Evolutionary conservation across 2,329 filamentous ascomycete genomes (phyloP), one percentile per base, ranked within the genome.

Genomic region (Sporothrix sp.): DNA sequence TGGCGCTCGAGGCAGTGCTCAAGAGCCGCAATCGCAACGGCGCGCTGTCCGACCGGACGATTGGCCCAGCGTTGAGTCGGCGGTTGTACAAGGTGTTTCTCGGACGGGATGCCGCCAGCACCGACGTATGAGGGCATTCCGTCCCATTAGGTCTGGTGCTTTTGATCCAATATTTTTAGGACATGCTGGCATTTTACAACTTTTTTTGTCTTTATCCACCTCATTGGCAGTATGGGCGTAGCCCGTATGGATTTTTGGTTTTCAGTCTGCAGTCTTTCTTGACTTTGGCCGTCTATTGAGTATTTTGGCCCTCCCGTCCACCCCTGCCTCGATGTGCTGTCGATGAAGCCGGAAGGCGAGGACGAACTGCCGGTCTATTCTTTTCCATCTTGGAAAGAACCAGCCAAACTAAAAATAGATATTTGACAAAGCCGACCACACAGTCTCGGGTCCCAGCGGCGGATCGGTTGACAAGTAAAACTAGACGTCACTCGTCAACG

Each of bases 11-110:
- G 59, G 71, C 76, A 48, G 75, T 86, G 25, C 68, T 67, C 28
- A 81, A 76, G 65, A 70, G 70, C 46, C 71, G 74, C 0, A 82
- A 80, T 58, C 73, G 68, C 54, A 73, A 82, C 44, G 81, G 81
- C 0, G 72, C 71, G 3, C 63, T 72, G 23, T 75, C 74, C 0
- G 79, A 81, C 53, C 65, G 73, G 23, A 68, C 66, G 1, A 63
- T 85, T 9, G 81, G 81, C 1, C 73, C 68, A 55, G 74, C 78
- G 0, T 68, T 82, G 9, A 84, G 80, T 55, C 71, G 68, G 61
- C 71, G 81, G 54, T 61, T 85, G 9, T 68, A 75, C 57, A 81
- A 75, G 58, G 72, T 84, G 2, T 83, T 84, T 59, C 75, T 72
- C 37, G 74, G 75, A 16, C 66, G 59, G 50, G 78, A 84, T 59